Percentiles rank a stretch among this genome's conserved stretches.
phyloP scores from a whole-genome alignment of 2,329 filamentous ascomycete species.

The Chrysoporthe cubensis region DNA sequence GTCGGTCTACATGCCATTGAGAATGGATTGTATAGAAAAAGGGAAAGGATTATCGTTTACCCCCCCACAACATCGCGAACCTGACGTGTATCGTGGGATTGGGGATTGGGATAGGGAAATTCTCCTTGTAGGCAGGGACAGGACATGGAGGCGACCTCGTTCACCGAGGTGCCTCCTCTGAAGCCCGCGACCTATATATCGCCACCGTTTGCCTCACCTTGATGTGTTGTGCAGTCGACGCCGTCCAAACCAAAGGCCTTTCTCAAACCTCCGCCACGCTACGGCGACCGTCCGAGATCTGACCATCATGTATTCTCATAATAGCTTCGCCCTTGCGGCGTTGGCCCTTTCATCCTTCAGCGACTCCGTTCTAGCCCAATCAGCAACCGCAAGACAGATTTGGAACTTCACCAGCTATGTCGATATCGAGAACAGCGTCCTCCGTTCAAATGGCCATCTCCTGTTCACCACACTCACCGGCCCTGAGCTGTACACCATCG shows the following conservation, averaged over 20 bases:
- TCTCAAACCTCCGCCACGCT: no score
- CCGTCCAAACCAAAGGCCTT: background rate
- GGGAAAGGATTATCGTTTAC: conserved; percentile 1
- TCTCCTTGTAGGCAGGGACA: background rate
- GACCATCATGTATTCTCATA: conserved; percentile 13
- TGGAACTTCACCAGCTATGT: conserved; percentile 23
- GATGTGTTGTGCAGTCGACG: background rate
- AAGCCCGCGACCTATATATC: background rate
- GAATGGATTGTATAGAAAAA: background rate
- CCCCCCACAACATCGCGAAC: background rate
- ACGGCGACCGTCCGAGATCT: background rate
- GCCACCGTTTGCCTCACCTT: background rate
- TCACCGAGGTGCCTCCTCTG: background rate
- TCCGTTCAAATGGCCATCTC: conserved; percentile 21
- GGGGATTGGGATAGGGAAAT: background rate
- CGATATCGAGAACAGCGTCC: conserved; percentile 22
- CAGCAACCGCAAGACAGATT: conserved; percentile 5
- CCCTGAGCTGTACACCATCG: conserved; percentile 22
- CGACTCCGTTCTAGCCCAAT: conserved; percentile 7
- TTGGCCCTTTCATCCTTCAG: conserved; percentile 1
- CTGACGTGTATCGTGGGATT: conserved; percentile 1
- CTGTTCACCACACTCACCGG: conserved; percentile 22
- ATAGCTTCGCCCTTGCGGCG: conserved; percentile 6
- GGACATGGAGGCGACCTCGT: background rate
- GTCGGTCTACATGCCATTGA: background rate